Base-by-base conservation (phyloP, 2,329 filamentous ascomycete species). In the Aphanoascus verrucosus region DNA sequence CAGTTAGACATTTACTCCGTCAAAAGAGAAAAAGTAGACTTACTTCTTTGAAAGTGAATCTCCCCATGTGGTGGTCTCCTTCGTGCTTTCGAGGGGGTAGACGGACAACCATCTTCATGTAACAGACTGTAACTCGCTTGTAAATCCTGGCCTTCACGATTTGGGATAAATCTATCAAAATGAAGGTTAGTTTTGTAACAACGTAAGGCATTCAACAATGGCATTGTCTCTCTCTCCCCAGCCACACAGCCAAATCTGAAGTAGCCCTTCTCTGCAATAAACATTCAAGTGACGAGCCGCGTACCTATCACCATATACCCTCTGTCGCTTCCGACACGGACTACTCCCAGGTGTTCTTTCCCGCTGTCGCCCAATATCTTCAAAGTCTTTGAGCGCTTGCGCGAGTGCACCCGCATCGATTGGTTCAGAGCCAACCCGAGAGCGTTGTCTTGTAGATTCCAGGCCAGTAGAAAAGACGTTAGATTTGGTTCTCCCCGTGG, bases 41-140 rank as follows among this genome's bases (percentile, higher is more conserved):
- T 75, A 91, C 89, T 93, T 69, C 83, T 90, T 67, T 98, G 93
- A 60, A 94, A 96, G 67, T 97, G 86, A 58, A 96, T 79, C 69
- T 96, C 93, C 50, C 87, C 87, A 65, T 94, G 86, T 8, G 88
- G 87, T 19, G 85, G 84, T 42, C 90, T 84, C 72, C 86, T 90
- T 72, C 88, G 88, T 55, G 85, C 80, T 66, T 84, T 87, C 3
- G 89, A 91, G 0, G 91, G 88, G 1, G 90, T 95, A 11, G 91
- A 86, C 17, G 93, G 93, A 17, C 91, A 96, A 38, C 86, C 89
- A 67, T 95, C 89, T 58, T 96, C 91, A 64, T 94, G 87, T 28
- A 97, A 77, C 53, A 97, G 74, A 66, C 84, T 95, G 71, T 93
- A 97, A 69, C 89, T 94, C 51, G 91, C 89, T 67, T 91, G 86